Evolutionary conservation across 208 protist genomes (phyloP), one percentile per base, ranked within the genome.

Genomic region (Naegleria fowleri): DNA sequence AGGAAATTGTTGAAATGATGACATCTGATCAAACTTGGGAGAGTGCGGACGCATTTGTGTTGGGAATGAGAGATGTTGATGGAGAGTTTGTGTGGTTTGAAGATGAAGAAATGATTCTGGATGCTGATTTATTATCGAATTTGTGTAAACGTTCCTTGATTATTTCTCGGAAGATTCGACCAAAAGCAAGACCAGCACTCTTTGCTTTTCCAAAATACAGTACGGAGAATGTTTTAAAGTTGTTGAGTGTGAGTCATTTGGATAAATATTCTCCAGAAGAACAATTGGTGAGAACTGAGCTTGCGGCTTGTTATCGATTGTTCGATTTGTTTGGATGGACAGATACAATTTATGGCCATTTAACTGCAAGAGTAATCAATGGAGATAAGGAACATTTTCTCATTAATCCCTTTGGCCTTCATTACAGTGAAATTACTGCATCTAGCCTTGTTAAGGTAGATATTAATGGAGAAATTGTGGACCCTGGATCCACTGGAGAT

Each of bases 341-440:
- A 1, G 88, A 90, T 58, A 90, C 88, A 22, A 76, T 90, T 38
- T 90, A 90, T 86, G 88, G 88, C 33, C 88, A 90, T 86, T 76
- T 90, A 33, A 90, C 88, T 22, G 88, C 88, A 40, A 25, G 88
- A 40, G 33, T 90, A 5, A 1, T 40, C 13, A 13, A 41, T 43
- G 36, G 29, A n/a, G 19, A 22, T 36, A 51, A 25, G 40, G 22
- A 52, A 33, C 88, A 90, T 86, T 86, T 90, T 86, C n/a, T 90
- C 15, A 90, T 90, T 58, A 90, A 90, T 76, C 41, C 88, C 22
- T 90, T 90, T 36, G 88, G 88, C 0, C 33, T 90, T 39, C 41
- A 59, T 1, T 90, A 90, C 41, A 59, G 25, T 55, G 88, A 90
- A 39, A 90, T 90, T 58, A 90, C 76, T 76, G 88, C 88, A 58